Evolutionary conservation across 1,284 basidiomycete species (phyloP), one percentile per base, ranked within the genome.

Genomic region (Puccinia novopanici): DNA sequence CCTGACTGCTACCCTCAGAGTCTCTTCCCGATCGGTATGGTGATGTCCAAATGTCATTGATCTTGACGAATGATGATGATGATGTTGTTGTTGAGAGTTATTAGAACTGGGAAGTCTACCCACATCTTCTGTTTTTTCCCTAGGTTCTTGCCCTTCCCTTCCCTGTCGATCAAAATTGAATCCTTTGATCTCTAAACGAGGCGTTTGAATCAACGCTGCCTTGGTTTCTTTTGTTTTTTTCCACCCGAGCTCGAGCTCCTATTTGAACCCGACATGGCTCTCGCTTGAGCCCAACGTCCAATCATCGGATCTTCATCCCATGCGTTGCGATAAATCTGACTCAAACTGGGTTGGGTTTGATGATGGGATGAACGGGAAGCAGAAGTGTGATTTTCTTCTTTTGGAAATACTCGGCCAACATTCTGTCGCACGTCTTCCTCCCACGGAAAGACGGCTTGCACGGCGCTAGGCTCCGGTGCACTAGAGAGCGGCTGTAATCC

Each of bases 361-460:
- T 74, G 72, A 17, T 52, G 34, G 19, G 48, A 30, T 34, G 45
- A n/a, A 22, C 22, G 10, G 37, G 54, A 73, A 22, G 77, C 34
- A 27, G 45, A 37, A 19, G 27, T 61, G n/a, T n/a, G 73, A 24
- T n/a, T 63, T 50, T 22, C 68, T 73, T 86, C 86, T 22, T 30
- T 24, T n/a, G 93, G 94, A 85, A 95, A 94, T 17, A 92, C 89
- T 74, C 93, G 90, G 22, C 89, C 88, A 10, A 93, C 91, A 79
- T 88, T 84, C 61, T 88, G 88, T 67, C 92, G 89, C 80, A 89
- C 89, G 50, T 84, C 81, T 79, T 90, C 89, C 85, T 98, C 95
- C 95, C 95, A 98, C 10, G 95, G 95, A 85, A 98, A 98, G n/a
- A 97, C 88, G 34, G 89, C 87, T 82, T 91, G 91, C 40, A 95